Evolutionary conservation across 352 stramenopile genomes (phyloP).

Genomic region (Phytophthora pistaciae): DNA sequence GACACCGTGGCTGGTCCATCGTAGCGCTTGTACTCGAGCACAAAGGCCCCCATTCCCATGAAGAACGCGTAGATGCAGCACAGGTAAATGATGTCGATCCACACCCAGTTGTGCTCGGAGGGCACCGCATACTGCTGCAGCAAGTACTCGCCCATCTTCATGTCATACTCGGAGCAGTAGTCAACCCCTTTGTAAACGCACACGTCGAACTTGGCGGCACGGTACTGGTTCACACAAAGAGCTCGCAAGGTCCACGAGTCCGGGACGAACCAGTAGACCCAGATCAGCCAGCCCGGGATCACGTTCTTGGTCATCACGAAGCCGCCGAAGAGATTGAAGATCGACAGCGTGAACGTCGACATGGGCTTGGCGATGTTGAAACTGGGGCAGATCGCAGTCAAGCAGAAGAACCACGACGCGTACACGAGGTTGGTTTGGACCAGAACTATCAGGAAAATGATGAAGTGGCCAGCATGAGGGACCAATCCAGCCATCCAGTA

Average conservation of each 20-base stretch:
- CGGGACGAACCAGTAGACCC: conserved; percentile 72
- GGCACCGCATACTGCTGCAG: conserved; percentile 42
- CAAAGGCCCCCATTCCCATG: conserved; percentile 28
- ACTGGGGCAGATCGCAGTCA: conserved; percentile 42
- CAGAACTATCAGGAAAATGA: conserved; percentile 45
- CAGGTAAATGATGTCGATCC: conserved; percentile 39
- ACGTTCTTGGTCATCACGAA: conserved; percentile 64
- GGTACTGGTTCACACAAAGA: conserved; percentile 55
- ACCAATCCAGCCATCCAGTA: conserved; percentile 83
- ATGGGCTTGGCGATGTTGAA: conserved; percentile 52
- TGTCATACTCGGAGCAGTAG: conserved; percentile 38
- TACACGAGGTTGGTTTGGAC: conserved; percentile 46
- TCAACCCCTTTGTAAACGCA: conserved; percentile 47
- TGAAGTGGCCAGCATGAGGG: conserved; percentile 26
- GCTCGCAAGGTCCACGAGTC: conserved; percentile 54
- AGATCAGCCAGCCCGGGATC: conserved; percentile 60
- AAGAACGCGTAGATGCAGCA: conserved; percentile 32
- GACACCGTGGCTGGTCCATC: conserved; percentile 29
- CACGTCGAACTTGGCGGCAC: conserved; percentile 34
- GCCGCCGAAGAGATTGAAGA: conserved; percentile 58
- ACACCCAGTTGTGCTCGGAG: conserved; percentile 32
- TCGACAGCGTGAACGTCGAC: conserved; percentile 41
- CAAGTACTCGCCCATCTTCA: conserved; percentile 49
- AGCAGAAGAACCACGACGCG: conserved; percentile 43
- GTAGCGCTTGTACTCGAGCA: conserved; percentile 49